Base-by-base conservation (phyloP, 2,329 filamentous ascomycete species). In the Fusarium tuaranense region DNA sequence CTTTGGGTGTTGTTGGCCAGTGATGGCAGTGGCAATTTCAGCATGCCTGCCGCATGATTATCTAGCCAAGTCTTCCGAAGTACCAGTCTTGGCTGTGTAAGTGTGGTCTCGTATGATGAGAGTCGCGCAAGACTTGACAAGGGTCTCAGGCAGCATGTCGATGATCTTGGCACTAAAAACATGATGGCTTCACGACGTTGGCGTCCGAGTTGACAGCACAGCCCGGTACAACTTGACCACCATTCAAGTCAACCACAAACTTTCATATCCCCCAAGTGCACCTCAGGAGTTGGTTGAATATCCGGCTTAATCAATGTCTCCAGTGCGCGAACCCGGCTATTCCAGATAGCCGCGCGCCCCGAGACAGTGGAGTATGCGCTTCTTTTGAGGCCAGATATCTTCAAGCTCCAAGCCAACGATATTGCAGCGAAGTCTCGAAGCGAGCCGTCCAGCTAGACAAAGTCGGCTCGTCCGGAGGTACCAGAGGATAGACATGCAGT, bases 391-490 rank as follows among this genome's bases (percentile, higher is more conserved):
- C 38, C 36, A 63, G 58, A 70, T 64, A 44, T 41, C 62, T 57
- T 25, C 48, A 55, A 48, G 41, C 48, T 53, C 16, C 22, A 20
- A 60, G 20, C 25, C 18, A 44, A 62, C 18, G 34, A 66, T 10
- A 58, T 67, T 60, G 38, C 58, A 44, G 39, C 64, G 27, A 20
- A 51, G 34, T 58, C 57, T 55, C 63, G 51, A 51, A 65, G 55
- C 10, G 20, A 64, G 34, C 30, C 27, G 27, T 22, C 39, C 38
- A 62, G 32, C 61, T 44, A 44, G 39, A 66, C 32, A 46, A 25
- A 27, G 9, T 68, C 74, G 75, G 74, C 67, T 71, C 55, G 36
- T 68, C 71, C 61, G 69, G 68, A 66, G 63, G 60, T 27, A 30
- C 38, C 38, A 66, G 39, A 46, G 48, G 63, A 65, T 59, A 58